phyloP scores from a whole-genome alignment of 2,329 filamentous ascomycete genomes.

The Anthostomella pinea region DNA sequence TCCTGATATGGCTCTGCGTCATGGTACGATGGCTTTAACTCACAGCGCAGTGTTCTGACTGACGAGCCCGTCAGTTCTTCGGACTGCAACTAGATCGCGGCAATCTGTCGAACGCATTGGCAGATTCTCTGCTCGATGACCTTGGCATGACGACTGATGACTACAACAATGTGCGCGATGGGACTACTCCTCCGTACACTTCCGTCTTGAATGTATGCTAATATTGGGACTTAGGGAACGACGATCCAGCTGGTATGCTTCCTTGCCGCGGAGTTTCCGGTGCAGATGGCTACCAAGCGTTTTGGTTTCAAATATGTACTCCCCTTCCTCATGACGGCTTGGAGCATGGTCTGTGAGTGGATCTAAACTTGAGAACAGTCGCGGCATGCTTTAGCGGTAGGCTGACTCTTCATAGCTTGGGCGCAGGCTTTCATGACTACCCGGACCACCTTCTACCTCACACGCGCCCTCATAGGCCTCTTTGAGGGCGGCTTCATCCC shows the following conservation, averaged over 20 bases:
- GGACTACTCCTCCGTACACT: neutral
- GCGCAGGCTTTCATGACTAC: slow-evolving; percentile 32
- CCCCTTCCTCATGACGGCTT: slow-evolving; percentile 3
- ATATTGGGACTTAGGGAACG: slow-evolving; percentile 34
- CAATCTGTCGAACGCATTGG: slow-evolving; percentile 31
- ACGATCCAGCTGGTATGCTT: slow-evolving; percentile 49
- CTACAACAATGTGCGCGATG: slow-evolving; percentile 37
- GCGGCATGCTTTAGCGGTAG: slow-evolving; percentile 31
- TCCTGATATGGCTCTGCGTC: slow-evolving; percentile 31
- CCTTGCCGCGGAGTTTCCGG: slow-evolving; percentile 50
- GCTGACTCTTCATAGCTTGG: slow-evolving; percentile 34
- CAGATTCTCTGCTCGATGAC: slow-evolving; percentile 37
- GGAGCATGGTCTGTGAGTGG: slow-evolving; percentile 5
- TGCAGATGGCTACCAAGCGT: slow-evolving; percentile 5
- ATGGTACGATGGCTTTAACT: slow-evolving; percentile 11
- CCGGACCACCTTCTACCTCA: slow-evolving; percentile 31
- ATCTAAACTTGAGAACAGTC: too few species aligned
- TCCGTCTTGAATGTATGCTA: too few species aligned
- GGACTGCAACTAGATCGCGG: slow-evolving; percentile 24
- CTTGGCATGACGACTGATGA: slow-evolving; percentile 38
- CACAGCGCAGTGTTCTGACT: neutral
- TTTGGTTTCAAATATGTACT: slow-evolving; percentile 7
- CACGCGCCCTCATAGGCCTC: slow-evolving; percentile 40
- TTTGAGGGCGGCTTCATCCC: slow-evolving; percentile 62
- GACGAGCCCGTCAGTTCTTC: slow-evolving; percentile 13